A percentile compares a stretch with the other conserved stretches of the same genome.
Evolutionary conservation across 179 eudicot genomes (phyloP).

Genomic region (Dionaea muscipula): DNA sequence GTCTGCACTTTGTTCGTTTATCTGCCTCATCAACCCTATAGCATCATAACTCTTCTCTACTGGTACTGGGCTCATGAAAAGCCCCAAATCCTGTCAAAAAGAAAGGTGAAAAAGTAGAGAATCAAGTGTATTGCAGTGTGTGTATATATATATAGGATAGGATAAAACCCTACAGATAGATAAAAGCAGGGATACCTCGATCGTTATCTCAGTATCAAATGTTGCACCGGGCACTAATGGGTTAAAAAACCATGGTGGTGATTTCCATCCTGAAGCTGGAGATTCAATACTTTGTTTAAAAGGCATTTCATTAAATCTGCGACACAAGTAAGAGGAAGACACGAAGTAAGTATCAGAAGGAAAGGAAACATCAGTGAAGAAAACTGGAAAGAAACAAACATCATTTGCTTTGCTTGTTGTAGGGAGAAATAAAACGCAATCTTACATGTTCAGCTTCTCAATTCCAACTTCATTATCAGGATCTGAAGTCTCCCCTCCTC

Average conservation of each 20-base stretch:
- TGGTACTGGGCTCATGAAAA: constrained; percentile 72
- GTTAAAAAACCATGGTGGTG: constrained; percentile 92
- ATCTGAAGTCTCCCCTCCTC: constrained; percentile 23
- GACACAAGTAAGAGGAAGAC: constrained; percentile 2
- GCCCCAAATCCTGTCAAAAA: constrained; percentile 60
- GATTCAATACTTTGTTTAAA: constrained; percentile 75
- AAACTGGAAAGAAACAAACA: too few relatives aligned
- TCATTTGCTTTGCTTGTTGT: too few relatives aligned
- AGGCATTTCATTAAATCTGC: constrained; percentile 75
- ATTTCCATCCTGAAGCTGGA: constrained; percentile 96
- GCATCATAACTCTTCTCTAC: constrained; percentile 70
- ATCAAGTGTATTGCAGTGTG: too few relatives aligned
- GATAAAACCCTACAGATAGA: background rate
- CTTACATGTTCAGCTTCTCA: constrained; percentile 58
- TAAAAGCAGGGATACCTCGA: constrained; percentile 46
- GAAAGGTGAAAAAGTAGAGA: constrained; percentile 4
- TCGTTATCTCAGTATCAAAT: constrained; percentile 65
- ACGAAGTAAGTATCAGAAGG: too few relatives aligned
- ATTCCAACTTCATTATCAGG: constrained; percentile 33
- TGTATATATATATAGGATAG: too few relatives aligned
- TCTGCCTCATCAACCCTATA: constrained; percentile 81
- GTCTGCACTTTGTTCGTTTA: constrained; percentile 24
- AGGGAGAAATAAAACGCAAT: constrained; percentile 1
- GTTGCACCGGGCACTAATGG: constrained; percentile 56
- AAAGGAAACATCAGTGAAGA: too few relatives aligned